A percentile compares a stretch with the other conserved stretches of the same genome.
Evolutionary conservation across 768 basidiomycete species (phyloP).

Genomic region (Pleurotus giganteus): DNA sequence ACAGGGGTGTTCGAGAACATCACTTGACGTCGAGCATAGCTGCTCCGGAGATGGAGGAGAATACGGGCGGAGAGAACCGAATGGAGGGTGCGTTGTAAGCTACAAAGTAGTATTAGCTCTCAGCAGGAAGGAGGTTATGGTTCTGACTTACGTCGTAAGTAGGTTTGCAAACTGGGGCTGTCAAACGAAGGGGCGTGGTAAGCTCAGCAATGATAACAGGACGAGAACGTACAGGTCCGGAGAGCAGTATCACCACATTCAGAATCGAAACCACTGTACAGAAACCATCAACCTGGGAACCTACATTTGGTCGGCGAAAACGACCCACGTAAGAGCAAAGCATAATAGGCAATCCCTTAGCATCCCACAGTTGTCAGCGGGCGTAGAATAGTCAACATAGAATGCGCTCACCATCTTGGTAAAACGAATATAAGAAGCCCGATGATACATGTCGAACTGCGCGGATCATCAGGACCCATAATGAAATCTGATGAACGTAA

Average conservation of each 20-base stretch:
- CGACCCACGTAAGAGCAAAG: neutral
- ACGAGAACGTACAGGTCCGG: neutral
- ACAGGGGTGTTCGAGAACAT: too few species aligned
- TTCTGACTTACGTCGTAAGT: constrained; percentile 1
- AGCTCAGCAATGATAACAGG: neutral
- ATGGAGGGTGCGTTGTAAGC: constrained; percentile 10
- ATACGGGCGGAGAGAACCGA: constrained; percentile 6
- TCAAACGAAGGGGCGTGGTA: neutral
- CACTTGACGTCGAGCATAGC: too few species aligned
- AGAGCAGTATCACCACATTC: neutral
- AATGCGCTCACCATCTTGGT: constrained; percentile 4
- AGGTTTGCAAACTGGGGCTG: constrained; percentile 1
- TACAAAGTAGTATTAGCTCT: neutral
- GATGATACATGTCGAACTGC: constrained; percentile 6
- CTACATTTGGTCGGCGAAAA: neutral
- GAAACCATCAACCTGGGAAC: neutral
- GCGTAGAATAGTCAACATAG: too few species aligned
- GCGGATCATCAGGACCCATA: neutral
- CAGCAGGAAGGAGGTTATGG: neutral
- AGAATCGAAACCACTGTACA: constrained; percentile 2
- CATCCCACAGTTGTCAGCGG: neutral
- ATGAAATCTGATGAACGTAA: neutral
- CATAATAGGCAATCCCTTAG: constrained; percentile 4
- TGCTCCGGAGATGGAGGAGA: too few species aligned
- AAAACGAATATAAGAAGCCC: constrained; percentile 1